Base-by-base conservation (phyloP, 805 yeast genomes). In the Metschnikowia aberdeeniae region DNA sequence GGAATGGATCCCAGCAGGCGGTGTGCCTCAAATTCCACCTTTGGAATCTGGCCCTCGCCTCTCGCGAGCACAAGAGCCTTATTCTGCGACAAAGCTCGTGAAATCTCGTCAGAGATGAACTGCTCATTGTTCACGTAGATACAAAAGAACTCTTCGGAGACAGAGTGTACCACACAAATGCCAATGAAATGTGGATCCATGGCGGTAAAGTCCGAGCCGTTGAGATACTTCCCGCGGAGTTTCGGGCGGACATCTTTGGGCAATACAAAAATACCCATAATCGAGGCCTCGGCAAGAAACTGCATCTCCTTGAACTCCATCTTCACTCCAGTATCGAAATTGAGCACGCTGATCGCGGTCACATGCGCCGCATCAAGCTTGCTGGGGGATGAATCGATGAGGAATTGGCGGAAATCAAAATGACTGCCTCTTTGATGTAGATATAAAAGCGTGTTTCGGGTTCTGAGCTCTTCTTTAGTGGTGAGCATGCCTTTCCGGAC, bases 21-120 rank as follows among this genome's bases (percentile, higher is more conserved):
- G 17, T 40, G 36, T 19, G 43, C 36, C 31, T 45, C 56, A 1
- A 82, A 43, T 49, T 81, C 88, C 57, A 75, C 69, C 0, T 75
- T 58, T 0, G 96, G 93, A 2, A 84, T 63, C 40, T 82, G 87
- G 0, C 86, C 78, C 36, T 79, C 76, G 1, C 88, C 89, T 50
- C 84, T 75, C 1, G 78, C 70, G 1, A 86, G 44, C 0, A 85
- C 49, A 43, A 80, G 53, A 32, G 60, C 58, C 32, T 50, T 64
- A 10, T 51, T 67, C 5, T 34, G 6, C 17, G 35, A 32, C 12
- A 50, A 27, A 10, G 49, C 40, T 11, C 5, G 22, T 11, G 22
- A 24, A 4, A 57, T 37, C 10, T 29, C 20, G 12, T 45, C 44
- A 48, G 49, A 57, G 6, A 40, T 54, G 1, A 55, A 6, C 8